These are phyloP conservation scores for Chlorella sp. DNA, from an alignment of 139 green algal genomes.

Conservation along the genomic window DNA sequence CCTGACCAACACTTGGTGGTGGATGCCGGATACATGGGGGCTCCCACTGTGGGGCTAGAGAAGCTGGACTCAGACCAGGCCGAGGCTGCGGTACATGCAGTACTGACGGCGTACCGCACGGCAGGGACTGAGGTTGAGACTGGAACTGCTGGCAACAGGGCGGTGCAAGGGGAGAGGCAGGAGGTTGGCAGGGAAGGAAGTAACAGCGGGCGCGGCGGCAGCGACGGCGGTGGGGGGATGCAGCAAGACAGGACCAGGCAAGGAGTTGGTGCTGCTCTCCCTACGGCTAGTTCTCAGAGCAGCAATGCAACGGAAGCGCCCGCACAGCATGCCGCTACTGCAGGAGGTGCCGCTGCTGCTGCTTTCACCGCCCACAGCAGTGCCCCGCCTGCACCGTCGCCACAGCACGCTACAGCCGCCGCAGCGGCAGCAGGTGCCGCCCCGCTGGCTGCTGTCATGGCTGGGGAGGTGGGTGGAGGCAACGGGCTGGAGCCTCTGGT, in stretches of 20 bases:
- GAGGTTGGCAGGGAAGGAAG: not conserved
- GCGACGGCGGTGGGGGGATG: not conserved
- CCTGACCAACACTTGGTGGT: slow-evolving; percentile 38
- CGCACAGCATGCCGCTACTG: not conserved
- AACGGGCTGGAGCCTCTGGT: slow-evolving; percentile 57
- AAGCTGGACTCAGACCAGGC: slow-evolving; percentile 54
- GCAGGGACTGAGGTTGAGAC: not conserved
- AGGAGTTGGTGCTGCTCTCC: too few relatives aligned
- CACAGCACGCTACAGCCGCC: not conserved
- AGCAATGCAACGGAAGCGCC: too few relatives aligned
- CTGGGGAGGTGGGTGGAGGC: slow-evolving; percentile 57
- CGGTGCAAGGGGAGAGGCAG: not conserved
- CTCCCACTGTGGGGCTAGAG: slow-evolving; percentile 58
- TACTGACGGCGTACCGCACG: not conserved
- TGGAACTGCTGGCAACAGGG: not conserved
- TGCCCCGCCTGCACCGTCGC: not conserved
- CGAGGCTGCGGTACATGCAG: slow-evolving; percentile 32
- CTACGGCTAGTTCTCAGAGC: too few relatives aligned
- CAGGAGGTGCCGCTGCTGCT: not conserved
- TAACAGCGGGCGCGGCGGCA: not conserved
- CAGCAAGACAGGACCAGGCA: too few relatives aligned
- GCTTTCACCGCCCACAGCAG: not conserved
- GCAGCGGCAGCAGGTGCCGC: not conserved
- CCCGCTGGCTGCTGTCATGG: slow-evolving; percentile 42
- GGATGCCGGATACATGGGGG: slow-evolving; percentile 58